Evolutionary conservation across 2,329 filamentous ascomycete species (phyloP).

Genomic region (Trichoderma cornu-damae): DNA sequence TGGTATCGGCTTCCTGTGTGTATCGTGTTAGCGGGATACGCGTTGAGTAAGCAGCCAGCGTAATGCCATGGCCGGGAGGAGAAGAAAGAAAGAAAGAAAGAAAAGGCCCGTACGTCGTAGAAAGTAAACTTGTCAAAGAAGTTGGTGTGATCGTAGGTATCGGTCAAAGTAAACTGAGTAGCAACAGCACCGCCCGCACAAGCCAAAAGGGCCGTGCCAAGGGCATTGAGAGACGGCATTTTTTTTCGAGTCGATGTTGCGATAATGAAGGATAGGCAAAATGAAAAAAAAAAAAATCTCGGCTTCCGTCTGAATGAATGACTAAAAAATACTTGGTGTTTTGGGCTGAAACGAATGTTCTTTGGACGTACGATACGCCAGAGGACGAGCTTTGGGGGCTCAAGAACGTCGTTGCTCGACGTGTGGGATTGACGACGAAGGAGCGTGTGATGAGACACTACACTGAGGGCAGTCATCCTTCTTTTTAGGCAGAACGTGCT

Average conservation of each 20-base stretch:
- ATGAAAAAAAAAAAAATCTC: too few species aligned
- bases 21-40: background rate
- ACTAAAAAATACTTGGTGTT: background rate
- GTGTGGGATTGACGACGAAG: background rate
- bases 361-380: slow-evolving; percentile 19
- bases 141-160: slow-evolving; percentile 40
- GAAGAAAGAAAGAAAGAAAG: background rate
- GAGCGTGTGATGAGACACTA: slow-evolving; percentile 9
- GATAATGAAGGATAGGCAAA: slow-evolving; percentile 4
- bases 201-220: slow-evolving; percentile 37
- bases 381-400: slow-evolving; percentile 16
- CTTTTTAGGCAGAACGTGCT: slow-evolving; percentile 7
- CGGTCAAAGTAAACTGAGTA: slow-evolving; percentile 35
- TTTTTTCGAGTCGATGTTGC: slow-evolving; percentile 36
- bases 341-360: slow-evolving; percentile 26
- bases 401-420: slow-evolving; percentile 3
- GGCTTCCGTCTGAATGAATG: background rate
- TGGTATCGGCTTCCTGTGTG: slow-evolving; percentile 48
- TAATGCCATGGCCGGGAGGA: background rate
- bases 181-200: slow-evolving; percentile 32
- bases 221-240: slow-evolving; percentile 38
- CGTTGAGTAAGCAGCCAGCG: background rate
- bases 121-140: slow-evolving; percentile 47
- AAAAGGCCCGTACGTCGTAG: slow-evolving; percentile 30
- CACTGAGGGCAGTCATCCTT: slow-evolving; percentile 5